phyloP scores from a whole-genome alignment of 2,329 filamentous ascomycete species.

The Juglanconis sp. region DNA sequence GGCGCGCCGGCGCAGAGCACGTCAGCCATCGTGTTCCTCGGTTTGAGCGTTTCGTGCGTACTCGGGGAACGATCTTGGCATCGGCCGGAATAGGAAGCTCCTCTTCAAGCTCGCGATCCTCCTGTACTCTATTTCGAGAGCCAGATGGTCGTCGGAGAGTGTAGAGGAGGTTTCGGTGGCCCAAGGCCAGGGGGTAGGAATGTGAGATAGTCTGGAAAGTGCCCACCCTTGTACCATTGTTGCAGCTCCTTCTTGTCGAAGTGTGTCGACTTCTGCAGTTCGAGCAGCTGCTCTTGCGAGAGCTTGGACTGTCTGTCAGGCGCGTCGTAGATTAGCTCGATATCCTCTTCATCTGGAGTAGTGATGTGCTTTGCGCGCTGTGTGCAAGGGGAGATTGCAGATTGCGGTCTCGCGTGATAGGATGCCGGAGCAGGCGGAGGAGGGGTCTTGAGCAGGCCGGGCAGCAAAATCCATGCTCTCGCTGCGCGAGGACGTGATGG shows the following conservation, averaged over 20 bases:
- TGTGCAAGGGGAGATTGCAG: neutral
- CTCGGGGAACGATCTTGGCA: neutral
- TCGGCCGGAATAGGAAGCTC: neutral
- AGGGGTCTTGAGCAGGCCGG: neutral
- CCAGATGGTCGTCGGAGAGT: too few species aligned
- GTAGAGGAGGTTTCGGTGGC: too few species aligned
- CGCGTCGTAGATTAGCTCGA: constrained; percentile 7
- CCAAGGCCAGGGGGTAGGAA: too few species aligned
- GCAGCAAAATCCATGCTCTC: neutral
- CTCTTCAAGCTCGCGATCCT: too few species aligned
- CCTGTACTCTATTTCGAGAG: too few species aligned
- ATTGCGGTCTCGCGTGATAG: neutral
- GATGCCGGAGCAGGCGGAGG: neutral
- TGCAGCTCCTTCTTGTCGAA: constrained; percentile 99
- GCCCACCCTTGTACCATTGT: constrained; percentile 98
- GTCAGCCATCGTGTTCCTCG: neutral
- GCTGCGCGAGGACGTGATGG: neutral
- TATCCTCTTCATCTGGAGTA: neutral
- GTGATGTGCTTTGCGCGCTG: neutral
- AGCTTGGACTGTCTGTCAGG: constrained; percentile 87
- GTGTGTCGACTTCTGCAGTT: constrained; percentile 94
- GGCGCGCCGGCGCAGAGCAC: neutral
- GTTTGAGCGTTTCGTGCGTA: neutral
- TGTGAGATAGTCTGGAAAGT: neutral
- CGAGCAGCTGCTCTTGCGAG: constrained; percentile 89